A percentile compares a stretch with the other conserved stretches of the same genome.
Conservation (phyloP, 148 eudicot genomes). For the Limonium bicolor region DNA sequence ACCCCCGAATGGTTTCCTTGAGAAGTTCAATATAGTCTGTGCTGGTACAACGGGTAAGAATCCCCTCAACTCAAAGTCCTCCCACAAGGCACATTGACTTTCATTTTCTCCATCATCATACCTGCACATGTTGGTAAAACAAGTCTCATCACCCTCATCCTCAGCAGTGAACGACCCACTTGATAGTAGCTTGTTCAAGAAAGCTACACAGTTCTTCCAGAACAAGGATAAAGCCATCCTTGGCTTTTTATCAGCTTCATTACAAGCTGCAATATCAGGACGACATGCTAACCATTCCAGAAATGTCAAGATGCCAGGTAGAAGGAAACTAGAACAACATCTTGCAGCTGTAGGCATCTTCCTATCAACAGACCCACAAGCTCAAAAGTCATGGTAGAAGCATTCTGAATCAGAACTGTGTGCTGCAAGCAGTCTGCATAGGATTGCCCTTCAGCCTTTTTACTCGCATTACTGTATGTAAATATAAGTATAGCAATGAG, state of each 20-base stretch:
- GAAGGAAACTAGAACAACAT: conserved; percentile 36
- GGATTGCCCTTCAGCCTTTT: conserved; percentile 32
- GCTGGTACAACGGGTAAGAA: conserved; percentile 47
- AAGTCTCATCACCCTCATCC: conserved; percentile 31
- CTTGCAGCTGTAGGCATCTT: conserved; percentile 28
- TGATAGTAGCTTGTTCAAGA: conserved; percentile 34
- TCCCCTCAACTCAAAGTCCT: conserved; percentile 51
- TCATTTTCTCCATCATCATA: conserved; percentile 42
- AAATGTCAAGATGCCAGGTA: conserved; percentile 41
- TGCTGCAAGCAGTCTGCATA: conserved; percentile 46
- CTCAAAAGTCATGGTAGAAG: conserved; percentile 29
- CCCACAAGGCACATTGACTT: conserved; percentile 32
- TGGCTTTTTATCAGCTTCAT: conserved; percentile 18
- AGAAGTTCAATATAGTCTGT: conserved; percentile 33
- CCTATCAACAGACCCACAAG: conserved; percentile 29
- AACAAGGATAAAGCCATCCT: conserved; percentile 19
- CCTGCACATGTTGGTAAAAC: conserved; percentile 33
- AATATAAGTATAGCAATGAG: conserved; percentile 31
- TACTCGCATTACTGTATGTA: conserved; percentile 29
- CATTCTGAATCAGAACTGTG: conserved; percentile 34
- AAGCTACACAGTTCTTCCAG: conserved; percentile 33
- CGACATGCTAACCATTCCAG: conserved; percentile 49
- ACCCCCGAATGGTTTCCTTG: conserved; percentile 25
- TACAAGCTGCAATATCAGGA: conserved; percentile 29
- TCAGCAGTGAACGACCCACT: conserved; percentile 14